Percentiles rank a stretch among this genome's conserved stretches.
These are phyloP conservation scores for Colletotrichum sojae DNA, from an alignment of 2,329 filamentous ascomycete species.

Conservation along the genomic window DNA sequence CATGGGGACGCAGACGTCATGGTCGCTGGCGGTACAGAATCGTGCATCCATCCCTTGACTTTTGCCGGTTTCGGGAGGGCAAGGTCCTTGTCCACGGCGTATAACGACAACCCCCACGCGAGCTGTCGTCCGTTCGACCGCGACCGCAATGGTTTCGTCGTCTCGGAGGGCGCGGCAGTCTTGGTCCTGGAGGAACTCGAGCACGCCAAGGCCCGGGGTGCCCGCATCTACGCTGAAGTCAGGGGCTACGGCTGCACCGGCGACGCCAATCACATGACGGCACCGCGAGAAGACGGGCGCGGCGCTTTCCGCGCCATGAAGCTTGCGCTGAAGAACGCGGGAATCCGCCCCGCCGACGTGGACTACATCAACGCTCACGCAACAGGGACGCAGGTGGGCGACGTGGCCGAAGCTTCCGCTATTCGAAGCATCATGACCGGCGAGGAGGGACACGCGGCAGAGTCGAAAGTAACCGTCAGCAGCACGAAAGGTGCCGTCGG, in stretches of 20 bases:
- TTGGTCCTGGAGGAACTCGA: constrained; percentile 91
- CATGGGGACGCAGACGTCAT: constrained; percentile 94
- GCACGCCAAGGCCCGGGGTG: constrained; percentile 85
- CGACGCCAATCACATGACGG: constrained; percentile 95
- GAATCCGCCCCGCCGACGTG: constrained; percentile 77
- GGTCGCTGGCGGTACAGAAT: constrained; percentile 95
- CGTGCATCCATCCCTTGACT: constrained; percentile 94
- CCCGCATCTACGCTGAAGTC: constrained; percentile 89
- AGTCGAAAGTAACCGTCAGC: constrained; percentile 82
- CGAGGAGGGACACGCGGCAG: constrained; percentile 73
- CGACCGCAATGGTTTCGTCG: constrained; percentile 87
- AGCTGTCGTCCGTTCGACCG: constrained; percentile 91
- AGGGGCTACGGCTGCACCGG: constrained; percentile 91
- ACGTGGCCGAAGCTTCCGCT: constrained; percentile 88
- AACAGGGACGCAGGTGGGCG: constrained; percentile 88
- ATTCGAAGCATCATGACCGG: constrained; percentile 85
- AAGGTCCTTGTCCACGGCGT: constrained; percentile 85
- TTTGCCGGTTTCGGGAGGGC: constrained; percentile 93
- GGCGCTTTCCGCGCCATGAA: constrained; percentile 91
- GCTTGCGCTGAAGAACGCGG: constrained; percentile 81
- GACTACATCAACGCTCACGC: constrained; percentile 98
- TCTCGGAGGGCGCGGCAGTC: constrained; percentile 92
- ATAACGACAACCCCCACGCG: constrained; percentile 78
- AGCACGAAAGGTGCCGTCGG: constrained; percentile 95
- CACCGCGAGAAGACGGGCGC: constrained; percentile 84